A percentile compares a stretch with the other conserved stretches of the same genome.
Conservation (phyloP, 768 basidiomycete genomes). For the Antrodiella citrinella region DNA sequence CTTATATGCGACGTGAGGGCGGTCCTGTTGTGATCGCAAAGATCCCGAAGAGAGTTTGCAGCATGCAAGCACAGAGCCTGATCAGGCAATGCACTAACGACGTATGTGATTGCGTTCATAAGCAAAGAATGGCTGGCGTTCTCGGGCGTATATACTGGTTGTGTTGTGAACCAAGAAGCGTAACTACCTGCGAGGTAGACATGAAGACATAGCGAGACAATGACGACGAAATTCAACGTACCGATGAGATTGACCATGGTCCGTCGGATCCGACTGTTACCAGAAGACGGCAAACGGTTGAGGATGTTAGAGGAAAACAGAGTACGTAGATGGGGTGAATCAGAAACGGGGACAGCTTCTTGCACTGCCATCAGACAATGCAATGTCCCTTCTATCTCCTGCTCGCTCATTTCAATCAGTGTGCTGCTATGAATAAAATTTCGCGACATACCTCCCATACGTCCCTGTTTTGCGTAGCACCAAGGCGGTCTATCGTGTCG, state of each 20-base stretch:
- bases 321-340: conserved; percentile 44
- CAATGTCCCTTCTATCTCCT: conserved; percentile 81
- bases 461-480: conserved; percentile 30
- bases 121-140: conserved; percentile 36
- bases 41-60: conserved; percentile 73
- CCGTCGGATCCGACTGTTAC: conserved; percentile 57
- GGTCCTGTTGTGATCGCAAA: conserved; percentile 86
- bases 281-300: conserved; percentile 55
- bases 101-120: conserved; percentile 58
- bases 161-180: conserved; percentile 72
- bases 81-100: conserved; percentile 64
- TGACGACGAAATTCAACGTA: conserved; percentile 24
- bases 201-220: neutral
- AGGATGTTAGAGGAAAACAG: conserved; percentile 72
- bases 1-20: conserved; percentile 77
- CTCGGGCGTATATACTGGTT: conserved; percentile 23
- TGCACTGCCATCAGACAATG: conserved; percentile 84
- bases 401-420: no score
- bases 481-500: conserved; percentile 50
- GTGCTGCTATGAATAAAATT: conserved; percentile 7
- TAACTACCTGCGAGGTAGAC: conserved; percentile 46
- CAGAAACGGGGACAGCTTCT: conserved; percentile 68
- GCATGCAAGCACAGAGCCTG: conserved; percentile 58
- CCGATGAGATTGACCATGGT: conserved; percentile 74
- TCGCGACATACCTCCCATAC: conserved; percentile 89